Conservation (phyloP, 768 basidiomycete genomes). For the Chalciporus pseudorubinellus region DNA sequence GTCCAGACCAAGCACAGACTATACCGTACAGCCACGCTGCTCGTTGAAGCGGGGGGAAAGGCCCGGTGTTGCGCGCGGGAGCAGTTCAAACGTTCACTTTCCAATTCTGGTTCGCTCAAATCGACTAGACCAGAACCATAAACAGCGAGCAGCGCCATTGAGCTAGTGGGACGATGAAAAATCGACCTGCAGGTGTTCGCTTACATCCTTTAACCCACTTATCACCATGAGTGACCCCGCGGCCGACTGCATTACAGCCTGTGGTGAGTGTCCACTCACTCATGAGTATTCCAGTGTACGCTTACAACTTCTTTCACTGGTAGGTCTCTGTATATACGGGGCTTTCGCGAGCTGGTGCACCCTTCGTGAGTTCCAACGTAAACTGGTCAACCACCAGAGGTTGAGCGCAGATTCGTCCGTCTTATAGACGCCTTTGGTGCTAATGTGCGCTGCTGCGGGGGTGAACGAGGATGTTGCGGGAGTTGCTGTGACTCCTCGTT, state of each 20-base stretch:
- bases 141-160: not conserved
- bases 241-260: slow-evolving; percentile 7
- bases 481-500: slow-evolving; percentile 30
- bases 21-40: too few relatives aligned
- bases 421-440: slow-evolving; percentile 24
- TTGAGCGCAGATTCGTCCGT: not conserved
- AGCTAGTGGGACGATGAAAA: not conserved
- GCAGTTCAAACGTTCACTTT: too few relatives aligned
- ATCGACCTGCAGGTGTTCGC: too few relatives aligned
- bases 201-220: too few relatives aligned
- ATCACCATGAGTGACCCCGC: slow-evolving; percentile 19
- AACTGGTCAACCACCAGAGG: not conserved
- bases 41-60: too few relatives aligned
- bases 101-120: too few relatives aligned
- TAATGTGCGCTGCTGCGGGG: slow-evolving; percentile 23
- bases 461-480: slow-evolving; percentile 27
- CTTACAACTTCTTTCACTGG: not conserved
- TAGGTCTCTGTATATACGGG: slow-evolving; percentile 16
- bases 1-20: too few relatives aligned
- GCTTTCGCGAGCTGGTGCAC: slow-evolving; percentile 24
- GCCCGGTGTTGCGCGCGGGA: too few relatives aligned
- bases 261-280: slow-evolving; percentile 11
- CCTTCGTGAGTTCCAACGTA: slow-evolving; percentile 19
- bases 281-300: not conserved
- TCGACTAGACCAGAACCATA: not conserved